phyloP scores from a whole-genome alignment of 495 filamentous ascomycete genomes.

The Hapsidospora chrysogenum region DNA sequence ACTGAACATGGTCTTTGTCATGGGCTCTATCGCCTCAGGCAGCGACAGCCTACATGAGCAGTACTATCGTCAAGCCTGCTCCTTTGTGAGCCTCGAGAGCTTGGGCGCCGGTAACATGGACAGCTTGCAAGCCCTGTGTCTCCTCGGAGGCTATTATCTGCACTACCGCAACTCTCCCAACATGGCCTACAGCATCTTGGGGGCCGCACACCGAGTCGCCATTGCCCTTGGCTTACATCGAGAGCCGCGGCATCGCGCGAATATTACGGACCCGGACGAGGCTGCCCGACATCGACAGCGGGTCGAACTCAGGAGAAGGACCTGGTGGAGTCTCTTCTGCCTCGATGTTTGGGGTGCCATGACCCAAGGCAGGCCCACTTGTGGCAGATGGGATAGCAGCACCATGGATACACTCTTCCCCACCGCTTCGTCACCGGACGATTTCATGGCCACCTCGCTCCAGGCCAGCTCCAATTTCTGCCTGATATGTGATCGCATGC shows the following conservation, averaged over 20 bases:
- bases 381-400: constrained; percentile 7
- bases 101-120: constrained; percentile 11
- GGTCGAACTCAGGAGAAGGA: constrained; percentile 8
- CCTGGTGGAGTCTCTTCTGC: constrained; percentile 14
- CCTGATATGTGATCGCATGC: constrained; percentile 10
- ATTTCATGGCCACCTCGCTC: constrained; percentile 8
- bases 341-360: constrained; percentile 12
- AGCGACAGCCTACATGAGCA: constrained; percentile 9
- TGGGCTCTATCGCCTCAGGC: constrained; percentile 12
- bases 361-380: constrained; percentile 10
- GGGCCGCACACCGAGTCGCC: constrained; percentile 10
- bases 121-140: constrained; percentile 10
- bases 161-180: constrained; percentile 13
- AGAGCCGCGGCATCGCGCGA: constrained; percentile 7
- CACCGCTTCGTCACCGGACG: constrained; percentile 7
- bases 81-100: constrained; percentile 10
- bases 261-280: constrained; percentile 1
- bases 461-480: constrained; percentile 9
- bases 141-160: constrained; percentile 10
- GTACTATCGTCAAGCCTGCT: constrained; percentile 11
- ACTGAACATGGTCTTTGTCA: constrained; percentile 12
- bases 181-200: constrained; percentile 13
- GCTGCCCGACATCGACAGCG: constrained; percentile 1
- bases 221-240: constrained; percentile 12
- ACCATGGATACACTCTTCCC: constrained; percentile 10